These are phyloP conservation scores for Salix viminalis DNA, from an alignment of 345 rosid genomes.

Conservation along the genomic window DNA sequence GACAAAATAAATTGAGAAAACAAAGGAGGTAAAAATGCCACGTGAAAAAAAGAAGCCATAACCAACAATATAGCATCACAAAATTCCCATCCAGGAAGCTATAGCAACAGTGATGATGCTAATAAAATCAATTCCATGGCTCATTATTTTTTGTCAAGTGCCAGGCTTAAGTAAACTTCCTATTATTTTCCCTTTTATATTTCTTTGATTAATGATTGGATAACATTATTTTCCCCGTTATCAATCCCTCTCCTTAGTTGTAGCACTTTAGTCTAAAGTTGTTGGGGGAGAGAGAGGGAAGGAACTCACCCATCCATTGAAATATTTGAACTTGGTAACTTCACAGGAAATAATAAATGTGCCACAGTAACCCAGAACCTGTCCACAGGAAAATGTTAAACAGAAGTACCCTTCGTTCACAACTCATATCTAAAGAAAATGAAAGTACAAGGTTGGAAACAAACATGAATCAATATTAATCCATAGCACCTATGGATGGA, in stretches of 20 bases:
- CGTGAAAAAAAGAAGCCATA: background rate
- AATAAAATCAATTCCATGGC: background rate
- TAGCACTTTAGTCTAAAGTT: background rate
- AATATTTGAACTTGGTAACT: slow-evolving; percentile 18
- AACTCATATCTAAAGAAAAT: background rate
- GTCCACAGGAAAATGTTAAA: slow-evolving; percentile 4
- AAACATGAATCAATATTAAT: background rate
- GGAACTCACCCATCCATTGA: slow-evolving; percentile 32
- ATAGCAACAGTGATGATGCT: background rate
- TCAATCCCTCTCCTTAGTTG: background rate
- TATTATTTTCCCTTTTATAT: no score
- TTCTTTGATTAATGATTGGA: background rate
- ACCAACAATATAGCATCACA: background rate
- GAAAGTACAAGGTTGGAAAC: background rate
- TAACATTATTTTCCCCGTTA: background rate
- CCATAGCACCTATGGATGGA: background rate
- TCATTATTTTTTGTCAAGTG: background rate
- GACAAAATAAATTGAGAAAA: background rate
- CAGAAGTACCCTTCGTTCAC: background rate
- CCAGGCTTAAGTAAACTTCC: background rate
- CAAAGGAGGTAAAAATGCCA: background rate
- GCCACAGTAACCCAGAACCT: slow-evolving; percentile 31
- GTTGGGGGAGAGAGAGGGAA: background rate
- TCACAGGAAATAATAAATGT: slow-evolving; percentile 16
- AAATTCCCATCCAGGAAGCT: background rate